phyloP scores from a whole-genome alignment of 495 filamentous ascomycete genomes.

The Cudoniella acicularis region DNA sequence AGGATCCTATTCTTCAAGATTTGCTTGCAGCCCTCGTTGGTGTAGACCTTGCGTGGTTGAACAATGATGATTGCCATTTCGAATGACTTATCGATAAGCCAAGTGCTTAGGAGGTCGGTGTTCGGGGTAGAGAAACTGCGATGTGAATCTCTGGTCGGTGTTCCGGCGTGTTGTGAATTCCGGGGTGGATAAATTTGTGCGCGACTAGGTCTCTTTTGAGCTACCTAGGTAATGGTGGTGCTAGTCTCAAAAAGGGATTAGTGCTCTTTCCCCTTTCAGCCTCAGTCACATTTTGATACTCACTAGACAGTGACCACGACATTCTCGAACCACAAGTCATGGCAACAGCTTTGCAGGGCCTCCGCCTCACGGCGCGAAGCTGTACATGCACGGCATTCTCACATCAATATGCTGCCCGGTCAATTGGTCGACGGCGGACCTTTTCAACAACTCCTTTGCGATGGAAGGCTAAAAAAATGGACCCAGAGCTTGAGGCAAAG shows the following conservation, averaged over 20 bases:
- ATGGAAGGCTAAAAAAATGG: conserved; percentile 15
- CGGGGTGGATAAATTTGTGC: too few species aligned
- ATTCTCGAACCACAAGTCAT: conserved; percentile 30
- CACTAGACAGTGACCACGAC: not conserved
- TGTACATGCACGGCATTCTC: conserved; percentile 29
- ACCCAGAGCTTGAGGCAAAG: not conserved
- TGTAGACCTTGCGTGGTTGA: not conserved
- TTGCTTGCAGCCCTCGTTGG: not conserved
- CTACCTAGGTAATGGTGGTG: too few species aligned
- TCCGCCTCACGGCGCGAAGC: conserved; percentile 43
- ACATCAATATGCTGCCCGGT: conserved; percentile 20
- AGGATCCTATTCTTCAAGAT: too few species aligned
- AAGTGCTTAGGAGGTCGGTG: not conserved
- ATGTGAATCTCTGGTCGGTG: not conserved
- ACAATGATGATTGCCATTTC: not conserved
- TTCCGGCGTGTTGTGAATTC: not conserved
- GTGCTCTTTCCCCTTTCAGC: not conserved
- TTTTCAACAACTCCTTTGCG: conserved; percentile 37
- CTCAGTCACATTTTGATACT: conserved; percentile 11
- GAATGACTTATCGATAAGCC: not conserved
- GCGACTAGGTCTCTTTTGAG: too few species aligned
- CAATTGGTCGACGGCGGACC: conserved; percentile 29
- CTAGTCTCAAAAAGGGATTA: too few species aligned
- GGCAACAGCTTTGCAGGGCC: conserved; percentile 45
- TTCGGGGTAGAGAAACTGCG: not conserved